Percentiles rank a stretch among this genome's conserved stretches.
These are phyloP conservation scores for Podospora fimiseda DNA, from an alignment of 495 filamentous ascomycete species.

Conservation along the genomic window DNA sequence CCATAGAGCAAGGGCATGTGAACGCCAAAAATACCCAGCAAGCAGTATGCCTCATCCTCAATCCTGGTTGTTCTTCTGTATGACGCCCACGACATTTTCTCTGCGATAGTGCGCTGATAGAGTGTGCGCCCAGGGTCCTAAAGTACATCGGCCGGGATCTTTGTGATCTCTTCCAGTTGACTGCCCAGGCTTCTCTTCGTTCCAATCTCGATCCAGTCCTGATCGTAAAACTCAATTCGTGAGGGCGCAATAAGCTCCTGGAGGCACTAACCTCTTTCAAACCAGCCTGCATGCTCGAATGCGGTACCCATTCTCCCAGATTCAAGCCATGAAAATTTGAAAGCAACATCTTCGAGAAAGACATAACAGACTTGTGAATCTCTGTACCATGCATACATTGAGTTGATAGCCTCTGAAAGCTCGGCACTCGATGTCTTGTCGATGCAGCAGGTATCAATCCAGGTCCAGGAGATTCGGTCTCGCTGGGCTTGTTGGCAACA, in stretches of 20 bases:
- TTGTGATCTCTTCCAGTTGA: background rate
- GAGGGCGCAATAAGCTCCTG: background rate
- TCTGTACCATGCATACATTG: slow-evolving; percentile 40
- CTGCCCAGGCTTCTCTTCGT: background rate
- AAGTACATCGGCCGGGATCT: background rate
- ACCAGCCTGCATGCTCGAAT: background rate
- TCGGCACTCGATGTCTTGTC: slow-evolving; percentile 31
- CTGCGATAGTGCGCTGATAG: background rate
- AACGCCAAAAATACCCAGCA: slow-evolving; percentile 18
- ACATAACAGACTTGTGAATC: slow-evolving; percentile 27
- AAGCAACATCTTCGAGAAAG: slow-evolving; percentile 3
- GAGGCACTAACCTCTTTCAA: background rate
- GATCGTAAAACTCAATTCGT: background rate
- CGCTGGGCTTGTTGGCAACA: slow-evolving; percentile 2
- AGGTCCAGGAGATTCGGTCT: slow-evolving; percentile 25
- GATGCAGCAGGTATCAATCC: slow-evolving; percentile 40
- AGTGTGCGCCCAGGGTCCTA: no score
- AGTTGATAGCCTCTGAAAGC: slow-evolving; percentile 38
- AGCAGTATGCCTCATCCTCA: slow-evolving; percentile 16
- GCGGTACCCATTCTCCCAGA: no score
- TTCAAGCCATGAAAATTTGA: no score
- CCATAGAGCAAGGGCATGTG: slow-evolving; percentile 21
- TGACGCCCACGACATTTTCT: background rate
- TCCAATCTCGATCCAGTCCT: background rate
- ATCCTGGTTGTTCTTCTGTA: slow-evolving; percentile 2